Evolutionary conservation across 352 stramenopile species (phyloP).

Genomic region (Albugo candida): DNA sequence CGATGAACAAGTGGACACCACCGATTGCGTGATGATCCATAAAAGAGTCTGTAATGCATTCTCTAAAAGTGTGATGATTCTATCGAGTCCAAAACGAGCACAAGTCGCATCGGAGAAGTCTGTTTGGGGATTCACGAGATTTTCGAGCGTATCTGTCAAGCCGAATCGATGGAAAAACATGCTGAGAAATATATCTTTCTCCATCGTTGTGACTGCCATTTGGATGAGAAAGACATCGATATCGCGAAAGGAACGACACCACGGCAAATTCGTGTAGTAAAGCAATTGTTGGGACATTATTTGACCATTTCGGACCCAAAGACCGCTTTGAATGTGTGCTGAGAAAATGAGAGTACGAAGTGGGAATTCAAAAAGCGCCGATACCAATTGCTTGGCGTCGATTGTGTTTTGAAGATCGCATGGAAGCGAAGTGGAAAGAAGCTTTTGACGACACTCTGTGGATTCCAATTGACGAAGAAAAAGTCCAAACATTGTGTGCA

Average conservation of each 20-base stretch:
- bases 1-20: slow-evolving; percentile 34
- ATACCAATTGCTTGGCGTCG: slow-evolving; percentile 17
- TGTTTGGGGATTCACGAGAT: too few relatives aligned
- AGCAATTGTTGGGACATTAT: slow-evolving; percentile 67
- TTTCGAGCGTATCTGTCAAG: slow-evolving; percentile 48
- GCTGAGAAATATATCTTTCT: slow-evolving; percentile 48
- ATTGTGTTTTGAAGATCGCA: too few relatives aligned
- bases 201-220: slow-evolving; percentile 29
- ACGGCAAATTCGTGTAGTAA: slow-evolving; percentile 48
- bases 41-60: slow-evolving; percentile 65
- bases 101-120: neutral
- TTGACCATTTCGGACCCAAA: slow-evolving; percentile 75
- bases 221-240: slow-evolving; percentile 61
- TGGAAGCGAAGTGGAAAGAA: too few relatives aligned
- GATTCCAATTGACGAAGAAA: slow-evolving; percentile 14
- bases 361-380: slow-evolving; percentile 58
- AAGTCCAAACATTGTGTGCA: slow-evolving; percentile 67
- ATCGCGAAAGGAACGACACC: slow-evolving; percentile 50
- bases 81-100: slow-evolving; percentile 19
- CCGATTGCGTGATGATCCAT: slow-evolving; percentile 75
- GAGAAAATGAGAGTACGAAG: slow-evolving; percentile 53
- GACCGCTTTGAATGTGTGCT: slow-evolving; percentile 48
- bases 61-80: slow-evolving; percentile 47
- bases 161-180: slow-evolving; percentile 72
- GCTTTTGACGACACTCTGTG: too few relatives aligned